A percentile compares a stretch with the other conserved stretches of the same genome.
Evolutionary conservation across 306 rosid genomes (phyloP).

Genomic region (Mimosa pudica): DNA sequence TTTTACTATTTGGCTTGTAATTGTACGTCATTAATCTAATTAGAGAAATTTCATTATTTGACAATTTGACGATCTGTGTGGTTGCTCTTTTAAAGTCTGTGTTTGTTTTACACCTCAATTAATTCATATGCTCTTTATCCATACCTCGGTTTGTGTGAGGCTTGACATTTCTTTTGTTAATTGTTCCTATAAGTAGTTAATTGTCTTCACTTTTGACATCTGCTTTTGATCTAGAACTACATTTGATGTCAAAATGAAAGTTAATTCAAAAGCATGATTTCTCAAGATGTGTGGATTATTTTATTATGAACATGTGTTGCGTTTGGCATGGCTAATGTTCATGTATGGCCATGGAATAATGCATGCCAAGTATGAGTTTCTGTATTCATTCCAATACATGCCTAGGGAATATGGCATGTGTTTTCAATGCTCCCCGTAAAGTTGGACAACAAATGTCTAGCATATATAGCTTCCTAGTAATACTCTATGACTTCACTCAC

Average conservation of each 20-base stretch:
- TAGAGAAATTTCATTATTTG: conserved; percentile 3
- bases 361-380: neutral
- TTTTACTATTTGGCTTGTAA: no score
- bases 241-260: neutral
- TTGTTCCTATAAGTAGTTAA: neutral
- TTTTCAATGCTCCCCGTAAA: neutral
- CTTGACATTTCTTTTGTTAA: neutral
- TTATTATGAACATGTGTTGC: neutral
- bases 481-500: neutral
- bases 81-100: conserved; percentile 28
- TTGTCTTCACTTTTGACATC: neutral
- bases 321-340: neutral
- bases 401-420: neutral
- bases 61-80: conserved; percentile 18
- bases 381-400: neutral
- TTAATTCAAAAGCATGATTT: neutral
- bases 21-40: neutral
- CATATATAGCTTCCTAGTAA: neutral
- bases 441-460: neutral
- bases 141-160: neutral
- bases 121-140: conserved; percentile 8
- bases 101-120: conserved; percentile 1
- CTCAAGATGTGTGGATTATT: neutral
- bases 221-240: neutral
- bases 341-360: neutral